These are phyloP conservation scores for Malus asiatica DNA, from an alignment of 306 rosid genomes.

Conservation along the genomic window DNA sequence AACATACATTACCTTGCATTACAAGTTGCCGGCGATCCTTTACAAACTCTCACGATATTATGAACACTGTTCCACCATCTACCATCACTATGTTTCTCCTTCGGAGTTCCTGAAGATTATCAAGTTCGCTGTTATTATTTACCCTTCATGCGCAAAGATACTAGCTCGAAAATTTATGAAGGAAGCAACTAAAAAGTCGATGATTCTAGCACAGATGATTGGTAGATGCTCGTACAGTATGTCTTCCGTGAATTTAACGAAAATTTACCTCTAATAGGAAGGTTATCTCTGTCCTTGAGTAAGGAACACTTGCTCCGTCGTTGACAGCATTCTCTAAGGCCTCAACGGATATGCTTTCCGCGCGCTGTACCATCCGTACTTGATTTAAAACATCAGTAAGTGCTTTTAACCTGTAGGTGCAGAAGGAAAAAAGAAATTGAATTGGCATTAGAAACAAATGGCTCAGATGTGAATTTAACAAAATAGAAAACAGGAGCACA, in stretches of 20 bases:
- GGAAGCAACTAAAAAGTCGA: background rate
- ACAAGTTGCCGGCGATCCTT: background rate
- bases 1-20: background rate
- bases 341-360: constrained; percentile 58
- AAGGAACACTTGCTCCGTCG: constrained; percentile 36
- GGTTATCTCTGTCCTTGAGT: constrained; percentile 49
- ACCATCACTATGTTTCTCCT: constrained; percentile 81
- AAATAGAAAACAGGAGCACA: constrained; percentile 4
- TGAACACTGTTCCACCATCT: constrained; percentile 63
- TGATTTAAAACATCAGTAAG: constrained; percentile 74
- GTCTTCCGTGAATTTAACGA: background rate
- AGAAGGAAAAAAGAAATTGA: background rate
- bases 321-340: constrained; percentile 60
- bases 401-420: constrained; percentile 55
- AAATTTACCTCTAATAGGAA: constrained; percentile 60
- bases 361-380: constrained; percentile 68
- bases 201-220: background rate
- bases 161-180: background rate
- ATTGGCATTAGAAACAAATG: constrained; percentile 8
- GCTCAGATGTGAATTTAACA: background rate
- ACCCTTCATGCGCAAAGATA: background rate
- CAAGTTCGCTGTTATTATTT: background rate
- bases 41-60: constrained; percentile 33
- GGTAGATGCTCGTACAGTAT: background rate
- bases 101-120: constrained; percentile 68